A percentile compares a stretch with the other conserved stretches of the same genome.
phyloP scores from a whole-genome alignment of 2,329 filamentous ascomycete species.

The Penicillium occitanis region DNA sequence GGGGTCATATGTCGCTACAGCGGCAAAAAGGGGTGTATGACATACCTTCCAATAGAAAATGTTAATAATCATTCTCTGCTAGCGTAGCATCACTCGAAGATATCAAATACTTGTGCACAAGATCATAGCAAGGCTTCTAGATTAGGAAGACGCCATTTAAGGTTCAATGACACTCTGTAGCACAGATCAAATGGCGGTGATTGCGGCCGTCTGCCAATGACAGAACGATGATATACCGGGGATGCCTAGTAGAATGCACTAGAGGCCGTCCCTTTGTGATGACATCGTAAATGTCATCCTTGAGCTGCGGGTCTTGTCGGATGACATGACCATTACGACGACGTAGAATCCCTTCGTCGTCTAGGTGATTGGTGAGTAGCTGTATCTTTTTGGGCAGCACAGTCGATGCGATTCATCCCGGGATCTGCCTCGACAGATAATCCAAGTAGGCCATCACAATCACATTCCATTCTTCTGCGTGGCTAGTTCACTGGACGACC shows the following conservation, averaged over 20 bases:
- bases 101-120: conserved; percentile 6
- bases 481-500: conserved; percentile 1
- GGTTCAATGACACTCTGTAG: conserved; percentile 12
- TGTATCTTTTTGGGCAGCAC: background rate
- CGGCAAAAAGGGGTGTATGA: conserved; percentile 10
- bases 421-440: conserved; percentile 17
- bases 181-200: conserved; percentile 15
- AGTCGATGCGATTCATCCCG: conserved; percentile 7
- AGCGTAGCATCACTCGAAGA: conserved; percentile 5
- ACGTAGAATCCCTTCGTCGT: background rate
- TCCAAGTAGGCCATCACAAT: conserved; percentile 1
- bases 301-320: conserved; percentile 13
- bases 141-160: conserved; percentile 10
- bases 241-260: background rate
- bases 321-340: conserved; percentile 6
- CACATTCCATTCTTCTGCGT: conserved; percentile 3
- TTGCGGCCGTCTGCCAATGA: conserved; percentile 20
- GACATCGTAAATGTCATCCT: conserved; percentile 6
- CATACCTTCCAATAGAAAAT: conserved; percentile 6
- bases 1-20: conserved; percentile 10
- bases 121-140: conserved; percentile 9
- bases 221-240: conserved; percentile 13
- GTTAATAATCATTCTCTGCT: background rate
- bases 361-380: conserved; percentile 6
- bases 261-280: conserved; percentile 5